These are phyloP conservation scores for Malassezia caprae DNA, from an alignment of 1,284 basidiomycete genomes.

Conservation along the genomic window DNA sequence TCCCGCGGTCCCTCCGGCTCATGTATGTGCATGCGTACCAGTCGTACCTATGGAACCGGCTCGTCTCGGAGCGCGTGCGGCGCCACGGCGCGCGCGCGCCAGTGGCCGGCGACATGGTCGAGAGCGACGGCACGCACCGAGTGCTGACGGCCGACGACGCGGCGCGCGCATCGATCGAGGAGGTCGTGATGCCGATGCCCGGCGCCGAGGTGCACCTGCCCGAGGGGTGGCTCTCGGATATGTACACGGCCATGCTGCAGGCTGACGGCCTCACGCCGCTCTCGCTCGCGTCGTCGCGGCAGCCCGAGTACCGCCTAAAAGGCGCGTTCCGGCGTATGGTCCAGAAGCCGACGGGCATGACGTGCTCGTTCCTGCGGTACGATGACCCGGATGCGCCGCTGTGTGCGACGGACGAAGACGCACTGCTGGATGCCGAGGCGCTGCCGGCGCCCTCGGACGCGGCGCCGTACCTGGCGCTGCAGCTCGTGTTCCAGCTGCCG, in stretches of 20 bases:
- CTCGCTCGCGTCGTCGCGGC: slow-evolving; percentile 59
- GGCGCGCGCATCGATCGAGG: slow-evolving; percentile 68
- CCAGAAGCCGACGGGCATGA: slow-evolving; percentile 68
- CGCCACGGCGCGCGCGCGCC: slow-evolving; percentile 60
- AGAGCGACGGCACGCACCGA: not conserved
- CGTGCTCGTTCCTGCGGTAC: slow-evolving; percentile 73
- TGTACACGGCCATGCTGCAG: slow-evolving; percentile 68
- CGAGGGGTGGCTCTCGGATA: slow-evolving; percentile 66
- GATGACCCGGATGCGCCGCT: slow-evolving; percentile 84
- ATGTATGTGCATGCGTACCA: slow-evolving; percentile 99
- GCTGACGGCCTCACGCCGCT: slow-evolving; percentile 78
- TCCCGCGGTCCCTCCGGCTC: slow-evolving; percentile 63
- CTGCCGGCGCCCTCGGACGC: not conserved
- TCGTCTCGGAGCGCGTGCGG: slow-evolving; percentile 57
- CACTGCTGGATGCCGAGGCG: slow-evolving; percentile 54
- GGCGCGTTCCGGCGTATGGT: slow-evolving; percentile 88
- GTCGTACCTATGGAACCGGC: slow-evolving; percentile 94
- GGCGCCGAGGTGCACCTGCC: slow-evolving; percentile 86
- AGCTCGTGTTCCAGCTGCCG: slow-evolving; percentile 36
- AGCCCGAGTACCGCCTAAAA: slow-evolving; percentile 68
- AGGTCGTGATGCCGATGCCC: slow-evolving; percentile 88
- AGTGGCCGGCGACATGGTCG: slow-evolving; percentile 60
- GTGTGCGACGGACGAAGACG: slow-evolving; percentile 88
- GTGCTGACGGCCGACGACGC: slow-evolving; percentile 65
- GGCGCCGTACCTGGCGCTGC: slow-evolving; percentile 26